Base-by-base conservation (phyloP, 1,139 yeast genomes). In the Torulaspora pretoriensis region DNA sequence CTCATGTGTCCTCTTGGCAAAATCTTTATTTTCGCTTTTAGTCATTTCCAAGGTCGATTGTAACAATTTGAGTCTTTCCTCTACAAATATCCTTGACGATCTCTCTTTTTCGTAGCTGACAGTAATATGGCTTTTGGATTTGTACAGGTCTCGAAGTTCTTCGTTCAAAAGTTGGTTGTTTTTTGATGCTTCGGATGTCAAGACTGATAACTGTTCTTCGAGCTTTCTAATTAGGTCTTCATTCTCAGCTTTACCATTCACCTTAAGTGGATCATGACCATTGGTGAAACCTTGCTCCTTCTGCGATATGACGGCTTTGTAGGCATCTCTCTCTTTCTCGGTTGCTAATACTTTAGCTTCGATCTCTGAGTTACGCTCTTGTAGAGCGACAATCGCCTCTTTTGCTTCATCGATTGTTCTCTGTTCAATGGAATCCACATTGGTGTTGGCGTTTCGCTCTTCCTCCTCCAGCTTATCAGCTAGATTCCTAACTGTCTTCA, bases 321-420 rank as follows among this genome's bases (percentile, higher is more conserved):
- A 52, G 12, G 54, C 55, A 43, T 56, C 59, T 8, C 57, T 42
- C 41, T 58, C 57, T 32, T 51, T 47, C 34, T 52, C 44, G 8
- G 56, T 14, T 2, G 45, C 40, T 16, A 43, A 38, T 3, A 61
- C 29, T 28, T 52, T 50, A 6, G 37, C 29, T 38, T 55, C 55
- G 16, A 78, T 58, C 29, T 74, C 69, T 23, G 74, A 72, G 35
- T 85, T 67, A 52, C 84, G 85, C 8, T 79, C 75, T 60, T 85
- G 81, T 43, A 90, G 69, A 2, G 80, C 73, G 29, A 77, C 64
- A 35, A 90, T 83, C 0, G 95, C 92, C 38, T 81, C 81, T 49
- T 81, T 80, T 2, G 96, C 96, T 53, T 83, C 94, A 41, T 74
- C 75, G 8, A 83, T 72, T 0, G 84, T 85, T 8, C 73, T 69